Evolutionary conservation across 2,329 filamentous ascomycete species (phyloP).

Genomic region (Aureobasidium sp.): DNA sequence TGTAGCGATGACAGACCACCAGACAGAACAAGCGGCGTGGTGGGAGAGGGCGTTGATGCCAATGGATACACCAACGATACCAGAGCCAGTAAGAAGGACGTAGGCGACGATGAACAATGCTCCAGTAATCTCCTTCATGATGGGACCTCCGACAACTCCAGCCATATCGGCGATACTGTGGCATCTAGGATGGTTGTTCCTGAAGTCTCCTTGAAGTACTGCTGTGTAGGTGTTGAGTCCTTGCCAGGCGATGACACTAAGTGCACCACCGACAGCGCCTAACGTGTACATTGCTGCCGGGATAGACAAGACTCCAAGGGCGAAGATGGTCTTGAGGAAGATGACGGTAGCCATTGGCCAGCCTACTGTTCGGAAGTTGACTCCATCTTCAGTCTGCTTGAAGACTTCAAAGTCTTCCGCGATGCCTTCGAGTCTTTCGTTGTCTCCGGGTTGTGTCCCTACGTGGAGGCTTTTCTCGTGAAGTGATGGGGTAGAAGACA

Average conservation of each 20-base stretch:
- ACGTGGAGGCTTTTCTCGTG: slow-evolving; percentile 1
- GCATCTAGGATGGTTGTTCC: slow-evolving; percentile 56
- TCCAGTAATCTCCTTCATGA: slow-evolving; percentile 60
- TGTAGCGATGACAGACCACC: slow-evolving; percentile 62
- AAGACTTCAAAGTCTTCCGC: slow-evolving; percentile 56
- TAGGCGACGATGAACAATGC: slow-evolving; percentile 65
- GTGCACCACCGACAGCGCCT: slow-evolving; percentile 52
- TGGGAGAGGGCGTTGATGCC: slow-evolving; percentile 66
- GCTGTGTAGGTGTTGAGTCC: slow-evolving; percentile 55
- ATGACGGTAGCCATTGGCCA: slow-evolving; percentile 60
- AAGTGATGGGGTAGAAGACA: neutral
- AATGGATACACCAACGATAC: slow-evolving; percentile 66
- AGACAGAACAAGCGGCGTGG: slow-evolving; percentile 66
- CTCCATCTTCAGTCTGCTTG: slow-evolving; percentile 50
- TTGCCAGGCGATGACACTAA: slow-evolving; percentile 55
- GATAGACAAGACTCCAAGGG: slow-evolving; percentile 57
- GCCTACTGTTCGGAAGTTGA: slow-evolving; percentile 60
- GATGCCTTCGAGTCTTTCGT: slow-evolving; percentile 49
- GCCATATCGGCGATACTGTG: slow-evolving; percentile 67
- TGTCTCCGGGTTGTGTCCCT: slow-evolving; percentile 32
- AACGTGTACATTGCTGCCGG: slow-evolving; percentile 53
- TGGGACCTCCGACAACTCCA: slow-evolving; percentile 57
- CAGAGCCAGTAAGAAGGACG: slow-evolving; percentile 61
- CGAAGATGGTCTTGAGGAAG: slow-evolving; percentile 55
- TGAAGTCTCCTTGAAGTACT: slow-evolving; percentile 57